Evolutionary conservation across 2,329 filamentous ascomycete genomes (phyloP), one percentile per base, ranked within the genome.

Genomic region (Pestalotiopsis sp.): DNA sequence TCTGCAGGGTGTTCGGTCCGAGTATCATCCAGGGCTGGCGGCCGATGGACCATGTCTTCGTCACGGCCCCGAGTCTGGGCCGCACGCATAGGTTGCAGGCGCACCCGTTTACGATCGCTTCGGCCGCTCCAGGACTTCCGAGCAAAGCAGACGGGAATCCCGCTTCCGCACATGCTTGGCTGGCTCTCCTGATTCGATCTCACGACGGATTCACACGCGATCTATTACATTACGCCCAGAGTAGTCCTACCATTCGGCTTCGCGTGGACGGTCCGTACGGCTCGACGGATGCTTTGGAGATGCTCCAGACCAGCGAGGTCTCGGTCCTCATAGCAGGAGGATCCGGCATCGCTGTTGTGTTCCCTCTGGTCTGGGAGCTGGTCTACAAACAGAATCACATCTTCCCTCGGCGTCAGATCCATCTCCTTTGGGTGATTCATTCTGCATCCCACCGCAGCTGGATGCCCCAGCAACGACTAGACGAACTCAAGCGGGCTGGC

Each of bases 31-130:
- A 82, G 63, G 89, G 89, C 56, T 92, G 90, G 89, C 75, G 81
- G 23, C 85, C 89, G 2, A 87, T 88, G 17, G 87, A 91, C 73
- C 90, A 92, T 76, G 83, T 91, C 63, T 92, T 92, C 77, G 76
- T 92, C 68, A 87, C 86, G 1, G 79, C 91, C 0, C 89, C 89
- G 0, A 80, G 79, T 0, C 81, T 92, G 5, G 85, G 85, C 2
- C 77, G 78, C 3, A 84, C 81, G 67, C 85, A 90, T 73, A 74
- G 79, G 2, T 75, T 90, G 1, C 90, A 92, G 77, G 84, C 89
- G 0, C 90, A 92, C 74, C 90, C 90, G 0, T 92, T 92, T 77
- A 91, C 89, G 9, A 90, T 92, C 67, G 86, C 89, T 17, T 91
- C 89, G 2, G 84, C 85, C 0, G 88, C 88, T 11, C 86, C 87